phyloP scores from a whole-genome alignment of 495 filamentous ascomycete species.

The Cladorrhinum samala region DNA sequence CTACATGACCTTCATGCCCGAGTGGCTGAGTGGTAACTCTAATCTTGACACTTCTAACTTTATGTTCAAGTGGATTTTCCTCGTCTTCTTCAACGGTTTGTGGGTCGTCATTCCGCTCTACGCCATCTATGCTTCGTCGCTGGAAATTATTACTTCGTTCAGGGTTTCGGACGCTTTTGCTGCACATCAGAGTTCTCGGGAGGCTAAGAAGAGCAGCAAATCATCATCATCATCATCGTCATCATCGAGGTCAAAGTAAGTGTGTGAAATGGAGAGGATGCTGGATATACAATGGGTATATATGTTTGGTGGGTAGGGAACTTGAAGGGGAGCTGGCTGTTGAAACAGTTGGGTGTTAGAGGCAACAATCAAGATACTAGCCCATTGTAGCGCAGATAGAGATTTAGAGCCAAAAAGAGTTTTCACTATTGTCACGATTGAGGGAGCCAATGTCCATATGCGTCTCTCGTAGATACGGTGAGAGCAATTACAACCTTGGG shows the following conservation, averaged over 20 bases:
- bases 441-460: too few relatives aligned
- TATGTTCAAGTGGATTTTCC: slow-evolving; percentile 83
- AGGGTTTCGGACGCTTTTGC: slow-evolving; percentile 19
- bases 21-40: slow-evolving; percentile 75
- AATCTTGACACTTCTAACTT: slow-evolving; percentile 76
- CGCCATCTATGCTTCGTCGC: slow-evolving; percentile 61
- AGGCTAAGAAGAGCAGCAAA: background rate
- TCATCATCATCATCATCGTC: too few relatives aligned
- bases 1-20: slow-evolving; percentile 93
- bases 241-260: too few relatives aligned
- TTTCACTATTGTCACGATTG: too few relatives aligned
- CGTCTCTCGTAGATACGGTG: too few relatives aligned
- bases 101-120: slow-evolving; percentile 82
- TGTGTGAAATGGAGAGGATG: too few relatives aligned
- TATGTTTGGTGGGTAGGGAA: background rate
- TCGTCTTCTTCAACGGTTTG: slow-evolving; percentile 85
- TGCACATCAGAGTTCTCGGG: background rate
- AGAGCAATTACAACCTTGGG: too few relatives aligned
- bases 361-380: too few relatives aligned
- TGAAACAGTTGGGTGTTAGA: too few relatives aligned
- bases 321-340: background rate
- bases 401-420: too few relatives aligned
- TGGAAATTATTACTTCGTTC: slow-evolving; percentile 56
- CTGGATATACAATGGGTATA: background rate
- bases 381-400: too few relatives aligned